These are phyloP conservation scores for Epithele typhae DNA, from an alignment of 768 basidiomycete species.

Conservation along the genomic window DNA sequence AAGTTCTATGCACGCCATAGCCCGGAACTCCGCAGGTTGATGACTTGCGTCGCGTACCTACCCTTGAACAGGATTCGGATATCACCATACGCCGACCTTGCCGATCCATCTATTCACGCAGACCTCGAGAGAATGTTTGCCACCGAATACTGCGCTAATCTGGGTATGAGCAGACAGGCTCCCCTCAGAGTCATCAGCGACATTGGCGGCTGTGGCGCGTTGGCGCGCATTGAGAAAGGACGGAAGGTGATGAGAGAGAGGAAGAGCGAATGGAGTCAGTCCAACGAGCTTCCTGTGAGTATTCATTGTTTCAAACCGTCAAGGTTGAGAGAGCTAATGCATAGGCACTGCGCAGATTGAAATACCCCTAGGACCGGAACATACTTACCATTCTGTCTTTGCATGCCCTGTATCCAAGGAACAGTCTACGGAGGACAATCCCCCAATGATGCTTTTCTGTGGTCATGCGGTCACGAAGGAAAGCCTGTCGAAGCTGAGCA, in stretches of 20 bases:
- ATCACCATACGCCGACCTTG: constrained; percentile 75
- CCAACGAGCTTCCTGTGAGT: constrained; percentile 82
- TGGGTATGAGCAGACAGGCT: constrained; percentile 87
- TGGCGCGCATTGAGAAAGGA: constrained; percentile 92
- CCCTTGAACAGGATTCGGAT: constrained; percentile 59
- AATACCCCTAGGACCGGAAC: constrained; percentile 79
- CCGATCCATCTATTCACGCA: constrained; percentile 64
- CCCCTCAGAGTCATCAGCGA: constrained; percentile 88
- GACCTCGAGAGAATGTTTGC: constrained; percentile 83
- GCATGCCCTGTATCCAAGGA: constrained; percentile 98
- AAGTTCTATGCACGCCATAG: constrained; percentile 61
- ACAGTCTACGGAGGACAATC: constrained; percentile 88
- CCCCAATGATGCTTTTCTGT: constrained; percentile 96
- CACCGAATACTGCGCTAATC: constrained; percentile 81
- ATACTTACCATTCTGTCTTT: constrained; percentile 95
- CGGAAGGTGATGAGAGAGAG: constrained; percentile 89
- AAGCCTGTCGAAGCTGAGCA: constrained; percentile 84
- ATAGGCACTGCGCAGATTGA: constrained; percentile 63
- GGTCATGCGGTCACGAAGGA: constrained; percentile 95
- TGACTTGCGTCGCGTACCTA: constrained; percentile 66
- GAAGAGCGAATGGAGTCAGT: constrained; percentile 89
- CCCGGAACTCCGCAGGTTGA: constrained; percentile 63
- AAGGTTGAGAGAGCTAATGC: not conserved
- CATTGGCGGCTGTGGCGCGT: constrained; percentile 87
- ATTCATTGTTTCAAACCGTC: not conserved